phyloP scores from a whole-genome alignment of 2,329 filamentous ascomycete species.

The Aspergillus clavatus region DNA sequence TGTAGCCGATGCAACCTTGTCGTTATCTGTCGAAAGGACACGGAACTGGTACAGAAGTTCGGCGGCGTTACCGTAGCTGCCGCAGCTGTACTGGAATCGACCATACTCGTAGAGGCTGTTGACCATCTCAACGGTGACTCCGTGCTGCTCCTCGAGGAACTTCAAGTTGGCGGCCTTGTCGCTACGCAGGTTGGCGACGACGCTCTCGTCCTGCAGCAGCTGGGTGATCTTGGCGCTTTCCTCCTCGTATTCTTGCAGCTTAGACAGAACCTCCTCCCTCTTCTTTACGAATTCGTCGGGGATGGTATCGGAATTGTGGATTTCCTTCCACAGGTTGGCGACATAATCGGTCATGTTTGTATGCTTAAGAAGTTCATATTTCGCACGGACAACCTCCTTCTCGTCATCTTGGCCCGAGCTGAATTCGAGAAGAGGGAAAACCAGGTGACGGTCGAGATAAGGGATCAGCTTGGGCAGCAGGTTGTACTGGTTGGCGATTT shows the following conservation, averaged over 20 bases:
- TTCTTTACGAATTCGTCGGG: conserved; percentile 85
- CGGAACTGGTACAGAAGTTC: conserved; percentile 97
- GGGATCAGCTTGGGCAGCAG: conserved; percentile 85
- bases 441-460: conserved; percentile 90
- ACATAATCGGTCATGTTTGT: conserved; percentile 99
- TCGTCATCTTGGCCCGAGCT: conserved; percentile 74
- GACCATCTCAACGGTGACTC: conserved; percentile 91
- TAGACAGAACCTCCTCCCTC: conserved; percentile 79
- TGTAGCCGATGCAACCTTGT: conserved; percentile 90
- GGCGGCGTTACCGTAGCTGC: conserved; percentile 82
- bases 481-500: conserved; percentile 67
- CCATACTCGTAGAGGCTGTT: conserved; percentile 93
- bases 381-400: conserved; percentile 73
- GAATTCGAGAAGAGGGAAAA: conserved; percentile 95
- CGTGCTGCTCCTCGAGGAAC: conserved; percentile 94
- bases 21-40: conserved; percentile 95
- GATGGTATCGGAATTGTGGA: conserved; percentile 71
- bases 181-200: conserved; percentile 83
- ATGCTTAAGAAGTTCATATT: conserved; percentile 89
- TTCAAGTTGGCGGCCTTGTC: conserved; percentile 99
- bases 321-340: conserved; percentile 81
- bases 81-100: conserved; percentile 96
- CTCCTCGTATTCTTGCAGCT: conserved; percentile 77
- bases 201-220: conserved; percentile 79
- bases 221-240: conserved; percentile 85